Evolutionary conservation across 352 stramenopile genomes (phyloP).

Genomic region (Phytophthora sp.): DNA sequence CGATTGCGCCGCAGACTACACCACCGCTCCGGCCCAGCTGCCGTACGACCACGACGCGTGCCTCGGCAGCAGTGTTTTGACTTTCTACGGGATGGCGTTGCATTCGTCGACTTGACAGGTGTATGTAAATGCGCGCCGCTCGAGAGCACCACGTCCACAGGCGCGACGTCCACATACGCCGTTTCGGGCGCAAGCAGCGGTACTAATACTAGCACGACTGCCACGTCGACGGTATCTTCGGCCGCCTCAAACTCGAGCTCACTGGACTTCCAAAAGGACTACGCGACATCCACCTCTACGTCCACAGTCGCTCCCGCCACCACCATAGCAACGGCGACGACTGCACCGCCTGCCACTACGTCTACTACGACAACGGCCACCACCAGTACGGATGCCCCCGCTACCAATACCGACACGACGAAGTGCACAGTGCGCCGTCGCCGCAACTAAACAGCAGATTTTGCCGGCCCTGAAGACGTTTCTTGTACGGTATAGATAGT

Average conservation of each 20-base stretch:
- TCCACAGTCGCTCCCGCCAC: conserved; percentile 11
- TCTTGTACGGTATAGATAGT: conserved; percentile 6
- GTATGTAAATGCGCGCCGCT: conserved; percentile 51
- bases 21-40: conserved; percentile 33
- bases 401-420: conserved; percentile 14
- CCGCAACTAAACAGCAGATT: conserved; percentile 14
- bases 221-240: conserved; percentile 17
- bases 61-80: conserved; percentile 29
- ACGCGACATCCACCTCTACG: conserved; percentile 9
- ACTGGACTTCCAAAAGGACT: conserved; percentile 17
- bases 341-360: conserved; percentile 6
- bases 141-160: conserved; percentile 28
- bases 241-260: conserved; percentile 24
- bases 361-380: conserved; percentile 8
- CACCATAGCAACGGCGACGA: conserved; percentile 1
- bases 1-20: conserved; percentile 44
- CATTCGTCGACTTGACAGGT: conserved; percentile 51
- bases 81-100: conserved; percentile 51
- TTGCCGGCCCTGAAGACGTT: background rate
- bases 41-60: conserved; percentile 51
- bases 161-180: conserved; percentile 31
- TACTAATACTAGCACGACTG: conserved; percentile 1
- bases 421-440: conserved; percentile 37
- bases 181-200: conserved; percentile 14
- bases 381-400: conserved; percentile 9